A percentile compares a stretch with the other conserved stretches of the same genome.
Conservation (phyloP, 2,329 filamentous ascomycete species). For the Ophiosphaerella korrae region DNA sequence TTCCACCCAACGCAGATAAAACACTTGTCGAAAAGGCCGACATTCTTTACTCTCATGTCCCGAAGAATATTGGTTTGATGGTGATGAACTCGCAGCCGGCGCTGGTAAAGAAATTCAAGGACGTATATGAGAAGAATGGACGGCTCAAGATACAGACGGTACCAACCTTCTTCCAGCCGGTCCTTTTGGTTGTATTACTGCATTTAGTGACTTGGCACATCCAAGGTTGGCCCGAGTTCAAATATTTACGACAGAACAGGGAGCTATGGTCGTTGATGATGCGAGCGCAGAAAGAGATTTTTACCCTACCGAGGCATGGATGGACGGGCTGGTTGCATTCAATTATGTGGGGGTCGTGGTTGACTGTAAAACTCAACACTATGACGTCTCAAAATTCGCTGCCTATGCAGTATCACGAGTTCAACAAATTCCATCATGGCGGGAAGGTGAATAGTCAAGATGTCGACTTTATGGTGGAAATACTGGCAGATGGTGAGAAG, state of each 20-base stretch:
- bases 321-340: conserved; percentile 26
- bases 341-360: conserved; percentile 18
- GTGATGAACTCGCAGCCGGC: conserved; percentile 13
- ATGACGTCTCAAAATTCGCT: conserved; percentile 3
- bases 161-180: conserved; percentile 8
- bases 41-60: conserved; percentile 9
- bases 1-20: conserved; percentile 10
- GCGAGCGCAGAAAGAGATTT: conserved; percentile 19
- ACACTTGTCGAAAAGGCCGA: conserved; percentile 15
- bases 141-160: conserved; percentile 1
- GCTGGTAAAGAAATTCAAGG: conserved; percentile 8
- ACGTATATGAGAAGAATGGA: conserved; percentile 13
- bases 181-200: conserved; percentile 7
- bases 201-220: conserved; percentile 19
- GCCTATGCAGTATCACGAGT: conserved; percentile 18
- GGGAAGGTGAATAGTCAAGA: conserved; percentile 25
- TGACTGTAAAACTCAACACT: conserved; percentile 9
- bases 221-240: conserved; percentile 17
- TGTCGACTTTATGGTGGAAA: conserved; percentile 13
- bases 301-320: conserved; percentile 19
- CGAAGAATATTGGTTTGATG: conserved; percentile 5
- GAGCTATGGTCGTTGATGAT: conserved; percentile 22
- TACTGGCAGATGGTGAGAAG: conserved; percentile 22
- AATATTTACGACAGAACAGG: conserved; percentile 8
- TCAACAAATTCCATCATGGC: conserved; percentile 30